Percentiles rank a stretch among this genome's conserved stretches.
Evolutionary conservation across 148 eudicot genomes (phyloP).

Genomic region (Rhododendron ovatum): DNA sequence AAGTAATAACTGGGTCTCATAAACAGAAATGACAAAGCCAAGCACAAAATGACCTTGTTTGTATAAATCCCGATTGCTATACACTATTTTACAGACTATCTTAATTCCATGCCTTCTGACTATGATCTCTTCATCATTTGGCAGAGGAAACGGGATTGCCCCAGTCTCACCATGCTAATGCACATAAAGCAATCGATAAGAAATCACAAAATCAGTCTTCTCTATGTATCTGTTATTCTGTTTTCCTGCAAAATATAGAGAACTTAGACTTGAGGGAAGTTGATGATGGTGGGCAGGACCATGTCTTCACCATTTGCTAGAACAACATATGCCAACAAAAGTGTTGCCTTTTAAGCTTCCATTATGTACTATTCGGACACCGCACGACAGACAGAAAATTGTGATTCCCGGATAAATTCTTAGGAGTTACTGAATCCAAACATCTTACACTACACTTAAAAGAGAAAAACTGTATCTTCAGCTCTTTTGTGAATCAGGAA

Average conservation of each 20-base stretch:
- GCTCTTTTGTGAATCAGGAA: not conserved
- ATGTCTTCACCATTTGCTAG: not conserved
- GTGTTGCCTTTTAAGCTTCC: not conserved
- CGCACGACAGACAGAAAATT: not conserved
- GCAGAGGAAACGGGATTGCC: not conserved
- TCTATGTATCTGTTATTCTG: not conserved
- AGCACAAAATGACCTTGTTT: not conserved
- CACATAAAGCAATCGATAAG: not conserved
- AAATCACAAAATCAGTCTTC: not conserved
- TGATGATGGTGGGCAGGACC: not conserved
- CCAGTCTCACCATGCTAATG: not conserved
- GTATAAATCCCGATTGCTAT: not conserved
- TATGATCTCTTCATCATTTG: not conserved
- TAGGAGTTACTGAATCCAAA: not conserved
- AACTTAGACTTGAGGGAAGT: not conserved
- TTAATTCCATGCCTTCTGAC: not conserved
- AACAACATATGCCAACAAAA: not conserved
- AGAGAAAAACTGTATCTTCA: not conserved
- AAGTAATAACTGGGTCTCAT: not conserved
- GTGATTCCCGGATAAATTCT: not conserved
- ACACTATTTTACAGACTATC: not conserved
- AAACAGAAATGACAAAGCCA: not conserved
- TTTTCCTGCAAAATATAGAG: not conserved
- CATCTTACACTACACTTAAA: not conserved
- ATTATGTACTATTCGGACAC: not conserved